Evolutionary conservation across 129 eudicot species (phyloP), one percentile per base, ranked within the genome.

Genomic region (Ambrosia trifida): DNA sequence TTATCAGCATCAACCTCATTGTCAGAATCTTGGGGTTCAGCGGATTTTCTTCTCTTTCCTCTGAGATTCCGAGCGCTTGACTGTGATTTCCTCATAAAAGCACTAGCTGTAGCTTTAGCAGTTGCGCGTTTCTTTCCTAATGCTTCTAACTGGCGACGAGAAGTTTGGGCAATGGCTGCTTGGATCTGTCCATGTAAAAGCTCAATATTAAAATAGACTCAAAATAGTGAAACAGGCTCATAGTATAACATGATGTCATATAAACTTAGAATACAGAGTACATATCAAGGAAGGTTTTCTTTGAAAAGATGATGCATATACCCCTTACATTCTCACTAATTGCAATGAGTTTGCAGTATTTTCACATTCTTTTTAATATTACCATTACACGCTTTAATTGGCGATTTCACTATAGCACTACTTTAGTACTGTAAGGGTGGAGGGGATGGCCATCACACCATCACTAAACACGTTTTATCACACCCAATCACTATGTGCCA

Each of bases 101-200:
- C 80, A 9, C 78, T 47, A 0, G 86, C 91, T 28, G 89, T 80
- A 16, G 78, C 83, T 86, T 86, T 86, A 28, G 81, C 83, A 36
- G 67, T 73, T n/a, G 88, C 73, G n/a, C 92, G 83, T 45, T 93
- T 93, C 78, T 75, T 89, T 33, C 92, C 95, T 74, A 93, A 70
- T 76, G 95, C 98, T 80, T 93, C 98, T 47, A 91, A 68, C 72
- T 93, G 98, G 19, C 98, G 85, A 11, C 85, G 85, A 24, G 81
- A 77, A 45, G 98, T 93, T 72, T 93, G 88, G 38, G 98, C 96
- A 62, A 93, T 87, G 13, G 89, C 83, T 58, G 83, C 96, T 83
- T 93, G 98, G 56, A 93, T 93, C 98, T 93, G 88, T 69, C 16
- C 54, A 76, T 11, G 13, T 43, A 32, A 57, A 32, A 57, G 28